These are phyloP conservation scores for Paecilomyces fulvus DNA, from an alignment of 2,329 filamentous ascomycete species.

Conservation along the genomic window DNA sequence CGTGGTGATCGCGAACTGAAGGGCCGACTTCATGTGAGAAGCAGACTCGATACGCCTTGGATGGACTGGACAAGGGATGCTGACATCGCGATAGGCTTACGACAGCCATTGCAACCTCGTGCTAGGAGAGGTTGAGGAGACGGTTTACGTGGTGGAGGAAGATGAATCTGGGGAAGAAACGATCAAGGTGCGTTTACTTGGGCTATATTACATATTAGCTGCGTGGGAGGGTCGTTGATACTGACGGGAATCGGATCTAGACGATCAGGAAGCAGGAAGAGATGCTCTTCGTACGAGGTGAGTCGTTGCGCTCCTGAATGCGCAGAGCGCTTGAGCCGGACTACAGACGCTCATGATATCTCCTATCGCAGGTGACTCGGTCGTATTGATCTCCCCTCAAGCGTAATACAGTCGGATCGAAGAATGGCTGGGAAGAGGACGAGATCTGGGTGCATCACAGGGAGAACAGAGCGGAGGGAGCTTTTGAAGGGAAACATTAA, in stretches of 20 bases:
- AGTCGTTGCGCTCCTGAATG: conserved; percentile 16
- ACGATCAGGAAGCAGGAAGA: conserved; percentile 95
- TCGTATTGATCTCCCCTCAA: conserved; percentile 62
- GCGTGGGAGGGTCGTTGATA: background rate
- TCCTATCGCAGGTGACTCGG: conserved; percentile 55
- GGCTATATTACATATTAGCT: background rate
- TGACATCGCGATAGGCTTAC: conserved; percentile 60
- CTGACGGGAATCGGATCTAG: conserved; percentile 35
- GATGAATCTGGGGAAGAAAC: conserved; percentile 68
- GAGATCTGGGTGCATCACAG: background rate
- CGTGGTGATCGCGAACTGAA: conserved; percentile 92
- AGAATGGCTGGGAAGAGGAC: background rate
- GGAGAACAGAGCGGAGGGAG: background rate
- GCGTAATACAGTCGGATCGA: conserved; percentile 23
- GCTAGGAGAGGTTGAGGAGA: conserved; percentile 93
- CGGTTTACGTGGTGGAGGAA: conserved; percentile 87
- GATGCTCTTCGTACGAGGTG: conserved; percentile 97
- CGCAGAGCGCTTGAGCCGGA: background rate
- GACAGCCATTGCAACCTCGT: conserved; percentile 98
- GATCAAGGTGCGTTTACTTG: conserved; percentile 53
- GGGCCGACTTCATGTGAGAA: conserved; percentile 80
- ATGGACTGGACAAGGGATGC: conserved; percentile 2
- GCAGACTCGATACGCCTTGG: background rate
- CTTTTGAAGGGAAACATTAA: background rate
- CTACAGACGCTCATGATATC: conserved; percentile 15